phyloP scores from a whole-genome alignment of 345 rosid species.

The Pistacia integerrima region DNA sequence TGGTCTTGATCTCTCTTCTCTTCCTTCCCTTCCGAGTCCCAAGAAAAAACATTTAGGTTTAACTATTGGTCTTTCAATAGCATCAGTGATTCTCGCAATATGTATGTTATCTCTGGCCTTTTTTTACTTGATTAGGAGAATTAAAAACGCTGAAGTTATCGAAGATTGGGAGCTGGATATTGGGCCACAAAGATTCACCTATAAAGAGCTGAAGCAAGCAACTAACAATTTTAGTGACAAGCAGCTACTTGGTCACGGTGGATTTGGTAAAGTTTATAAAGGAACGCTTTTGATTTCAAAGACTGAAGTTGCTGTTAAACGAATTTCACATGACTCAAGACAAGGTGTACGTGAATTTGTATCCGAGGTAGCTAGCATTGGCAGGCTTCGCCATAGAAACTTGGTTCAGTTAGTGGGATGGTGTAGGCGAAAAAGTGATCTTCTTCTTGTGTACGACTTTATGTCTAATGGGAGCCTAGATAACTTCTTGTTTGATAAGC shows the following conservation, averaged over 20 bases:
- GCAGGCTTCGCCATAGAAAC: constrained; percentile 90
- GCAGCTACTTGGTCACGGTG: constrained; percentile 74
- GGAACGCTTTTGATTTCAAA: constrained; percentile 58
- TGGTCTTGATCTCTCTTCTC: constrained; percentile 51
- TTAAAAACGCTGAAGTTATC: constrained; percentile 60
- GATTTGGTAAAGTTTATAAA: constrained; percentile 81
- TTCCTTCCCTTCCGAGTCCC: constrained; percentile 56
- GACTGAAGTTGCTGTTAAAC: constrained; percentile 72
- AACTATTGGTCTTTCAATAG: constrained; percentile 38
- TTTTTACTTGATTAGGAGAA: constrained; percentile 33
- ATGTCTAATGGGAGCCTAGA: constrained; percentile 96
- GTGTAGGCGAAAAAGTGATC: constrained; percentile 70
- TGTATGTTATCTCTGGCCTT: constrained; percentile 13
- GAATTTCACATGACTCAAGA: constrained; percentile 70
- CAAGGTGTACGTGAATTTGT: constrained; percentile 90
- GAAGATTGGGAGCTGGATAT: constrained; percentile 82
- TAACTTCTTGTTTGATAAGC: constrained; percentile 61
- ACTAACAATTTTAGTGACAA: constrained; percentile 69
- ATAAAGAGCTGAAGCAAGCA: constrained; percentile 68
- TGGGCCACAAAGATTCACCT: constrained; percentile 77
- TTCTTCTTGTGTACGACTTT: constrained; percentile 80
- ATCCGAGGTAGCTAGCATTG: constrained; percentile 83
- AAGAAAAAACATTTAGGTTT: constrained; percentile 33
- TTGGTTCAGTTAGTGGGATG: constrained; percentile 84
- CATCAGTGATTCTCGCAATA: constrained; percentile 27